Evolutionary conservation across 176 grass and related monocot genomes (phyloP).

Genomic region (Puccinellia tenuiflora): DNA sequence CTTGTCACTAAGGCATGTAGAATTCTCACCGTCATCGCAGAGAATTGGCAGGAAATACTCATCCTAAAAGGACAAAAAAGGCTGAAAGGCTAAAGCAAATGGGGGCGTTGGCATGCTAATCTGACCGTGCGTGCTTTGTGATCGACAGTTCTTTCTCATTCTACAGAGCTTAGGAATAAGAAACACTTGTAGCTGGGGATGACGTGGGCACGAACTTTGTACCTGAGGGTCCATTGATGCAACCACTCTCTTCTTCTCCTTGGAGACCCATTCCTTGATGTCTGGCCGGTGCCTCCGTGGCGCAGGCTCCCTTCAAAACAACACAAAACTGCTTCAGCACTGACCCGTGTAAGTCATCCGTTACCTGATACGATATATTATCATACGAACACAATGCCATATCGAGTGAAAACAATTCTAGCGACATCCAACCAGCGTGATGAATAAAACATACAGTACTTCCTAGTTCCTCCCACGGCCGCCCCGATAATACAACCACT

Average conservation of each 20-base stretch:
- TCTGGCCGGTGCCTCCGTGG: constrained; percentile 24
- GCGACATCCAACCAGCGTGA: neutral
- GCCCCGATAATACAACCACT: neutral
- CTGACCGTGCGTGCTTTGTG: neutral
- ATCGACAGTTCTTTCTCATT: neutral
- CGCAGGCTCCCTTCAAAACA: constrained; percentile 47
- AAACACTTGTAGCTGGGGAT: neutral
- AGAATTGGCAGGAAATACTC: neutral
- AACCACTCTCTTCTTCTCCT: constrained; percentile 52
- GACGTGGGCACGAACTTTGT: neutral
- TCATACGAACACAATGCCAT: neutral
- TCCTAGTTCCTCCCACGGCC: too few relatives aligned
- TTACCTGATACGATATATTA: too few relatives aligned
- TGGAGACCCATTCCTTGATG: constrained; percentile 32
- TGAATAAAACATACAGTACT: too few relatives aligned
- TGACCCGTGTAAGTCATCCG: neutral
- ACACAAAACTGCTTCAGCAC: neutral
- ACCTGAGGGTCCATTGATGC: constrained; percentile 65
- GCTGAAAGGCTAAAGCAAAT: neutral
- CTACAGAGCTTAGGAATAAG: neutral
- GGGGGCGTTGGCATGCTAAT: neutral
- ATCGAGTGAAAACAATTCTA: neutral
- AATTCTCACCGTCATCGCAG: neutral
- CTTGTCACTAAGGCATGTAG: neutral
- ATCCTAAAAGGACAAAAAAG: neutral